Base-by-base conservation (phyloP, 305 asterid genomes). In the Nicotiana rustica region DNA sequence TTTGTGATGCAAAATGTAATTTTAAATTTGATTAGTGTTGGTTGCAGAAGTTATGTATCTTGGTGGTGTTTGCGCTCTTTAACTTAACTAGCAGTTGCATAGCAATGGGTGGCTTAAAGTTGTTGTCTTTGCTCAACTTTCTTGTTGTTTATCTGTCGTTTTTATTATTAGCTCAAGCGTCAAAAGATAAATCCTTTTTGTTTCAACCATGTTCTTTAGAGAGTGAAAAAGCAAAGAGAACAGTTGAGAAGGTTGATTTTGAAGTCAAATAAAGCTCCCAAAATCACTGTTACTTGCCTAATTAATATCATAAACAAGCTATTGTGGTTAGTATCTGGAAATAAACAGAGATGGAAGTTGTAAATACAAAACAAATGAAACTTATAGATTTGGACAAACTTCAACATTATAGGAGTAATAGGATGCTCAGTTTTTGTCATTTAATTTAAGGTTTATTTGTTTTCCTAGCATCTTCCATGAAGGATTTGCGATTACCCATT, bases 121-220 rank as follows among this genome's bases (percentile, higher is more conserved):
- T 17, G 49, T 75, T 52, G 80, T 29, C 47, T 55, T 75, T 75
- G 15, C 65, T 75, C 65, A 15, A 75, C 41, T 49, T 49, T 47
- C 25, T 1, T 73, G 62, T 49, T 73, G 21, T 47, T 73, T 6
- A 25, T 49, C 62, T 21, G 21, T 73, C 0, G 4, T 70, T 47
- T 21, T 70, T 13, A 21, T 73, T 14, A 21, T 73, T 49, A 4
- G 79, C 5, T 49, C 25, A 7, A 14, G 41, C 41, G 41, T 36
- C 6, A 36, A 36, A 36, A 36, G 41, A 36, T 4, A 4, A 36
- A 36, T 5, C 41, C 41, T 36, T 36, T 36, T 36, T 36, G 41
- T 36, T 36, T 36, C 41, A 36, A 36, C 41, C 41, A 36, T 36
- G 41, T 36, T 36, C 41, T 36, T 36, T 33, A 33, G 41, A 36